Conservation (phyloP, 805 yeast genomes). For the Saturnispora silvae region DNA sequence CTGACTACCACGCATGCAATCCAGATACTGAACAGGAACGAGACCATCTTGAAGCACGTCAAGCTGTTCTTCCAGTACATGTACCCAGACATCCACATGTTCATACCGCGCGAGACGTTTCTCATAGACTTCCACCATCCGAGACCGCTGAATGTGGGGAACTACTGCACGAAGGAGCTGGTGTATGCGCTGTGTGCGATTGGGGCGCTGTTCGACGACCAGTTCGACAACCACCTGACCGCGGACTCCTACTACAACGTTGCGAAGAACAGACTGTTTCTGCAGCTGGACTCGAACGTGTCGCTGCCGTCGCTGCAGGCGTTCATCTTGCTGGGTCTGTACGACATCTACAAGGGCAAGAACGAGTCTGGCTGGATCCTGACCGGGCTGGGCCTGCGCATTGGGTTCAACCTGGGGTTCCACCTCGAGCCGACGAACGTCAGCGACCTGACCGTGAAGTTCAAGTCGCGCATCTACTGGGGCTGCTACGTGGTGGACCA, state of each 20-base stretch:
- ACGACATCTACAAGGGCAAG: constrained; percentile 50
- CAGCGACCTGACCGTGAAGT: constrained; percentile 41
- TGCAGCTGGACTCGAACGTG: constrained; percentile 30
- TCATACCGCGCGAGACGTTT: constrained; percentile 55
- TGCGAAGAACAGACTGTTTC: constrained; percentile 34
- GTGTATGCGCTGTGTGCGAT: constrained; percentile 49
- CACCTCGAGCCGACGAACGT: constrained; percentile 45
- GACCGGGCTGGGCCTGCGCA: constrained; percentile 50
- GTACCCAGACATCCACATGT: constrained; percentile 53
- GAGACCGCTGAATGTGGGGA: constrained; percentile 17
- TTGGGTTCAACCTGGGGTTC: constrained; percentile 57
- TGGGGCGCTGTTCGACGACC: constrained; percentile 37
- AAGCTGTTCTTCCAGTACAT: constrained; percentile 45
- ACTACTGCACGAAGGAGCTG: constrained; percentile 45
- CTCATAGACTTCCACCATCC: constrained; percentile 51
- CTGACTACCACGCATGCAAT: constrained; percentile 11
- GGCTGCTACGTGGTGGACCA: constrained; percentile 58
- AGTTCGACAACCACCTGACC: constrained; percentile 29
- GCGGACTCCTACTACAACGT: constrained; percentile 34
- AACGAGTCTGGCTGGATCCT: constrained; percentile 55
- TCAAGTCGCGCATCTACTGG: constrained; percentile 55
- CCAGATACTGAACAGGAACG: constrained; percentile 25
- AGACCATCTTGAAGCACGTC: constrained; percentile 13
- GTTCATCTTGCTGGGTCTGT: constrained; percentile 45
- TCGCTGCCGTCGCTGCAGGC: constrained; percentile 50